Evolutionary conservation across 1,284 basidiomycete species (phyloP), one percentile per base, ranked within the genome.

Genomic region (Uromyces viciae-fabae): DNA sequence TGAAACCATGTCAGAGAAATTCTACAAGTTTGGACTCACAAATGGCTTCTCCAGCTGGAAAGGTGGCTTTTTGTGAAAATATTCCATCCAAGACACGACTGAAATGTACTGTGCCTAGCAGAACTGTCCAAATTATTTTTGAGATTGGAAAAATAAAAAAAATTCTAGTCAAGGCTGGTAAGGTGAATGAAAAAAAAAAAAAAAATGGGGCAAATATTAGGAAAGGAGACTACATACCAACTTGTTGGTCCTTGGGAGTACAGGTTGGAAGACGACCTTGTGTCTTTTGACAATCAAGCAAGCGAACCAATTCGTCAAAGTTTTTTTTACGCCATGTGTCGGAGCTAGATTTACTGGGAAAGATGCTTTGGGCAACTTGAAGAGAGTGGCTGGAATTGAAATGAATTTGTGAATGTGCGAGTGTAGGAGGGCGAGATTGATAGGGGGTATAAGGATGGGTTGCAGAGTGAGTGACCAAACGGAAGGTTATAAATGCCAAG

Each of bases 41-140:
- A 28, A 79, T 79, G 1, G 52, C 77, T 72, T 79, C 77, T 40
- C 77, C 77, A 31, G 77, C 77, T 28, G 77, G 77, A 36, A 79
- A 79, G 5, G 46, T 14, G 7, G 77, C 77, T 43, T 58, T 36
- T 17, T 79, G 25, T 19, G 64, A 19, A 33, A 79, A 79, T 25
- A 79, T 71, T 2, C 77, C 77, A 31, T 72, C 54, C 15, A 72
- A 46, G 31, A 79, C 68, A 25, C 77, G 19, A 9, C 19, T 52
- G 56, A 79, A 79, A 49, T 79, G 77, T 11, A 79, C 77, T 15
- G 77, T 71, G 1, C 66, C 66, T 11, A 79, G 46, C 15, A 79
- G 56, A 15, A 79, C 77, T 79, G 25, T 2, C 43, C 8, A 19
- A 22, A 7, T 28, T 17, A 28, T 72, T n/a, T n/a, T n/a, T n/a